phyloP scores from a whole-genome alignment of 169 alveolate species.

The Theileria orientalis region DNA sequence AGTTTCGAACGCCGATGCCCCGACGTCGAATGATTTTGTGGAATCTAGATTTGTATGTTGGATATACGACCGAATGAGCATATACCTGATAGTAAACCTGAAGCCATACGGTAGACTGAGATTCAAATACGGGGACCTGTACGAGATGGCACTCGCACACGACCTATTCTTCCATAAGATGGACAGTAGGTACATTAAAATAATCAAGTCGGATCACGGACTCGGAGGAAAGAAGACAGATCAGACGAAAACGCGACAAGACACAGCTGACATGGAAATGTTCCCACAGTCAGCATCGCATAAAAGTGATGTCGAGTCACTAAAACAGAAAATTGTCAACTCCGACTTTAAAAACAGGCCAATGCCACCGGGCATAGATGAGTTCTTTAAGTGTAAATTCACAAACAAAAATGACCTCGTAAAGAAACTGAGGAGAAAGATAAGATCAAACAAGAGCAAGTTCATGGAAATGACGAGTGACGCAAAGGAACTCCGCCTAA shows the following conservation, averaged over 20 bases:
- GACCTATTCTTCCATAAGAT: conserved; percentile 41
- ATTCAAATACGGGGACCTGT: conserved; percentile 53
- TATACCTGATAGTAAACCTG: conserved; percentile 41
- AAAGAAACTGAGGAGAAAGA: conserved; percentile 37
- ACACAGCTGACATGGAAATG: neutral
- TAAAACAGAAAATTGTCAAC: neutral
- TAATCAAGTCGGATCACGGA: neutral
- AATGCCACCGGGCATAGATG: conserved; percentile 55
- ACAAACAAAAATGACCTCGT: conserved; percentile 47
- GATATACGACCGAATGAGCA: conserved; percentile 11
- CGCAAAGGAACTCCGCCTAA: conserved; percentile 53
- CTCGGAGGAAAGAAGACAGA: neutral
- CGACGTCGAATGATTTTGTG: conserved; percentile 32
- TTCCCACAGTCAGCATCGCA: neutral
- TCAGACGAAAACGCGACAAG: neutral
- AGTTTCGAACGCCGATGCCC: neutral
- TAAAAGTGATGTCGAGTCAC: neutral
- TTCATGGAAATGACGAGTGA: conserved; percentile 34
- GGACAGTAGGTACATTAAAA: conserved; percentile 10
- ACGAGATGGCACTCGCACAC: conserved; percentile 45
- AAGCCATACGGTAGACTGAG: conserved; percentile 41
- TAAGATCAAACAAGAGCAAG: conserved; percentile 8
- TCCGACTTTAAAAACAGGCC: conserved; percentile 33
- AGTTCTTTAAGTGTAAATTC: conserved; percentile 52
- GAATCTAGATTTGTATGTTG: conserved; percentile 48